phyloP scores from a whole-genome alignment of 345 rosid genomes.

The Noccaea caerulescens region DNA sequence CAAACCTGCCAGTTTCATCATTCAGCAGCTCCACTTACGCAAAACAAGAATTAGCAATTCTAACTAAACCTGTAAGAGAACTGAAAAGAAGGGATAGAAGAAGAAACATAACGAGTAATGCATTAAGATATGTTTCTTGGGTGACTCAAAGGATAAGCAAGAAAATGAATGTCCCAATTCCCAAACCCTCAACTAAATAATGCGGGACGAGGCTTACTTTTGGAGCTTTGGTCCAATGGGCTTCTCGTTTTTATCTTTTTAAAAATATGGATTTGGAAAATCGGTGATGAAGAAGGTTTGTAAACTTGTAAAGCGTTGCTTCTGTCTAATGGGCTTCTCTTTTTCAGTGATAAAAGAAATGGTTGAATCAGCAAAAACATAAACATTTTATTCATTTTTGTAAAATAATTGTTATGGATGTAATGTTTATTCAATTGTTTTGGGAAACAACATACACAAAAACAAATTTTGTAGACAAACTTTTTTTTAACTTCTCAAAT shows the following conservation, averaged over 20 bases:
- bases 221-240: slow-evolving; percentile 22
- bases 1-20: neutral
- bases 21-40: neutral
- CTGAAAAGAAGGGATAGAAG: too few species aligned
- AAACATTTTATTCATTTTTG: neutral
- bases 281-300: neutral
- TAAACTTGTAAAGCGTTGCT: neutral
- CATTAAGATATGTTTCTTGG: too few species aligned
- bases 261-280: neutral
- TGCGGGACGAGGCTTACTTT: neutral
- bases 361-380: neutral
- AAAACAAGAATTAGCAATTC: neutral
- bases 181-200: neutral
- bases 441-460: too few species aligned
- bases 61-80: neutral
- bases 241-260: slow-evolving; percentile 7
- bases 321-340: neutral
- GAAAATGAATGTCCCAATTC: neutral
- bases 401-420: neutral
- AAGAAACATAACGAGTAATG: neutral
- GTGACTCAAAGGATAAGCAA: neutral
- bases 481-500: too few species aligned
- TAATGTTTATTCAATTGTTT: too few species aligned
- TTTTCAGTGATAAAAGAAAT: neutral
- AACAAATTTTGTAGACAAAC: too few species aligned